Evolutionary conservation across 2,329 filamentous ascomycete genomes (phyloP), one percentile per base, ranked within the genome.

Genomic region (Clarireedia homoeocarpa): DNA sequence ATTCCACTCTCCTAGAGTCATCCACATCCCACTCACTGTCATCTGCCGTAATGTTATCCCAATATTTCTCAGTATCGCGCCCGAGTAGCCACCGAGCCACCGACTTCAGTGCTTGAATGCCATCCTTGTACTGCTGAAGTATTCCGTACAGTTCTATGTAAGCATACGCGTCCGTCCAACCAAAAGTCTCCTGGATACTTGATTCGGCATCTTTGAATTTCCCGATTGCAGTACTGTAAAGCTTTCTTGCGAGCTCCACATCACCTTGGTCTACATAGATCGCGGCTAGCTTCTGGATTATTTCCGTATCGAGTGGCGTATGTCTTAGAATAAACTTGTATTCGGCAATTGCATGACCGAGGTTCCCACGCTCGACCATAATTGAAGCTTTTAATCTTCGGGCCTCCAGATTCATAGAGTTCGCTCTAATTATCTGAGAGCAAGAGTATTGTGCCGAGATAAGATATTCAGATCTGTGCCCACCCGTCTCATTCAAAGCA

Each of bases 11-110:
- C 59, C 94, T 85, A 20, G 79, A 76, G 66, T 90, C 82, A 46
- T 85, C 79, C 5, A 80, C 72, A 69, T 99, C 94, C 83, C 91
- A 99, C 72, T 99, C 94, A 56, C 91, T 80, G 69, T 96, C 91
- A 67, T 96, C 89, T 5, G 81, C 76, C 30, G 79, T 75, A 61
- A 80, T 77, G 7, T 77, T 69, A 57, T 95, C 86, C 94, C 94
- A 99, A 65, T 84, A 89, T 0, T 66, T 71, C 69, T 99, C 91
- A 4, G 80, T 74, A 38, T 78, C 74, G 49, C 94, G 84, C 7
- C 89, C 88, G 40, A 96, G 76, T 54, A 96, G 77, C 90, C 91
- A 96, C 56, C 95, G 79, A 23, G 87, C 82, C 15, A 96, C 71
- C 2, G 77, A 76, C 68, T 88, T 94, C 12, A 95, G 75, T 59